Conservation (phyloP, 2,329 filamentous ascomycete genomes). For the Xylaria sp. region DNA sequence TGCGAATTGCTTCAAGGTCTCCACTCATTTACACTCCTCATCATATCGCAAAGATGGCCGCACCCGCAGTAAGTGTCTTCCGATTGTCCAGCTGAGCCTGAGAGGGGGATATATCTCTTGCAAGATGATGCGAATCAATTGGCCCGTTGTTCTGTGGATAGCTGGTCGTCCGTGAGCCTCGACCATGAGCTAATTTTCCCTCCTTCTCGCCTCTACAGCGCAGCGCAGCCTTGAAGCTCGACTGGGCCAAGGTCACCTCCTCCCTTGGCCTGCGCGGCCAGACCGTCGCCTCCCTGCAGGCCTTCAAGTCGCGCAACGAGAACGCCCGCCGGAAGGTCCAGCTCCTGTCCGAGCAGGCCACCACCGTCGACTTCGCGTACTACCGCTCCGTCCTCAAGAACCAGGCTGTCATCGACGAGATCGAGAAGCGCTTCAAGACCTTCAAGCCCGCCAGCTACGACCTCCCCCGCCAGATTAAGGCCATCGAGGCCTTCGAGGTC, state of each 20-base stretch:
- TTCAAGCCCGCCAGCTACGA: constrained; percentile 96
- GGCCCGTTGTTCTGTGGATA: constrained; percentile 22
- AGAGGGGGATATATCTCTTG: background rate
- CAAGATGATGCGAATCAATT: constrained; percentile 22
- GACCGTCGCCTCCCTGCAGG: constrained; percentile 83
- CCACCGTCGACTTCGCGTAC: constrained; percentile 84
- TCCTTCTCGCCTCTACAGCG: constrained; percentile 52
- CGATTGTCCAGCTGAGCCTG: constrained; percentile 19
- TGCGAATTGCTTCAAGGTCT: constrained; percentile 45
- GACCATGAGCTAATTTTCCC: constrained; percentile 51
- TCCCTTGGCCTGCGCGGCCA: constrained; percentile 95
- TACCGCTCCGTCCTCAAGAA: constrained; percentile 95
- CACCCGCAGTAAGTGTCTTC: constrained; percentile 58
- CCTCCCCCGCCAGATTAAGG: constrained; percentile 88
- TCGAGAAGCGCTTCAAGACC: constrained; percentile 86
- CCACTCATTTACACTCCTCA: constrained; percentile 41
- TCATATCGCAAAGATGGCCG: constrained; percentile 58
- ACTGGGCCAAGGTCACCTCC: constrained; percentile 92
- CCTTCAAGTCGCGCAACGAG: constrained; percentile 99
- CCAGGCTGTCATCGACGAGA: constrained; percentile 89
- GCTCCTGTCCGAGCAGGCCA: constrained; percentile 74
- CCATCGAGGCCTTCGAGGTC: constrained; percentile 95
- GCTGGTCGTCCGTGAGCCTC: constrained; percentile 10
- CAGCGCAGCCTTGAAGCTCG: constrained; percentile 98
- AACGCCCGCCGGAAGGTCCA: constrained; percentile 93